Evolutionary conservation across 2,329 filamentous ascomycete genomes (phyloP).

Genomic region (Fusarium sp.): DNA sequence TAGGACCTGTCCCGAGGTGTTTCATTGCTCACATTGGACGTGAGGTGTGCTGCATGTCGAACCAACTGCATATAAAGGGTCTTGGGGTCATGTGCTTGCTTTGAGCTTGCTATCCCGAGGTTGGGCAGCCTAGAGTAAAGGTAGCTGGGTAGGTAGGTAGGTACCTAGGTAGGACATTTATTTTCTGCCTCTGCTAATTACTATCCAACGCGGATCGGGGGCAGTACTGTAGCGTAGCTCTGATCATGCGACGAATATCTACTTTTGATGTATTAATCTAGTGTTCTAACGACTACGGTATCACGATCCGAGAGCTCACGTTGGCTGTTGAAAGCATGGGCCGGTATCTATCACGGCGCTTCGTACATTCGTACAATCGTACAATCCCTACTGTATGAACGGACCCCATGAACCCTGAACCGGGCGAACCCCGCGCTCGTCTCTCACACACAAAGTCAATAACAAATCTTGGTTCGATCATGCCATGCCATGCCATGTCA

Average conservation of each 20-base stretch:
- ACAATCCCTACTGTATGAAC: not conserved
- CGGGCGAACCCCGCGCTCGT: not conserved
- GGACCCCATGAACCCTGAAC: conserved; percentile 15
- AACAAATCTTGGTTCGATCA: conserved; percentile 10
- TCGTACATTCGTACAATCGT: no score
- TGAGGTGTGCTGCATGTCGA: conserved; percentile 22
- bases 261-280: no score
- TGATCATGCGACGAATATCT: no score
- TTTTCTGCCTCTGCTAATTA: no score
- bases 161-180: no score
- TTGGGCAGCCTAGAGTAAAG: conserved; percentile 5
- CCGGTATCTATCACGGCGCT: conserved; percentile 25
- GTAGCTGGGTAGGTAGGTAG: no score
- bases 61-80: conserved; percentile 44
- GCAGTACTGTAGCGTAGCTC: no score
- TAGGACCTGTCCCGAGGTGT: conserved; percentile 24
- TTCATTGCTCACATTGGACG: conserved; percentile 24
- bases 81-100: conserved; percentile 14
- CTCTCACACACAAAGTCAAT: no score
- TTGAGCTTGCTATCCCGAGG: conserved; percentile 24
- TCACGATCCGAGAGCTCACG: no score
- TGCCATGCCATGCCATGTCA: conserved; percentile 32
- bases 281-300: no score
- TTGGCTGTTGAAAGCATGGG: not conserved
- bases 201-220: no score